These are phyloP conservation scores for Bretziella fagacearum DNA, from an alignment of 2,329 filamentous ascomycete genomes.

Conservation along the genomic window DNA sequence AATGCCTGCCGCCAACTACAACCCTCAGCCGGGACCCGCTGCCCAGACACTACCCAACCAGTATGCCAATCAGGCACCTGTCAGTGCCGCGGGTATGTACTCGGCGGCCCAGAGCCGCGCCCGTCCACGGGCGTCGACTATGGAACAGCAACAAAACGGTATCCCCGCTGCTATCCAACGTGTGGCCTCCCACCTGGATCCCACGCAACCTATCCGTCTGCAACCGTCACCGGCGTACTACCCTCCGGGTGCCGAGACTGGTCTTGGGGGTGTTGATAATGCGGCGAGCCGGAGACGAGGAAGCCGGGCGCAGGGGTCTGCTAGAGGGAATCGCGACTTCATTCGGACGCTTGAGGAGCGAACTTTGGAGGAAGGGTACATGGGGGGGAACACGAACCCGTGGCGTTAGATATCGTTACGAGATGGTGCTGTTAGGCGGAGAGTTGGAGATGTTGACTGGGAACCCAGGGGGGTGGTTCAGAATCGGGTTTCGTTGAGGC, in stretches of 20 bases:
- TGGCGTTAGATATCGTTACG: not conserved
- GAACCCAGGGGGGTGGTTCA: too few relatives aligned
- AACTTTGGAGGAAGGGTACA: conserved; percentile 83
- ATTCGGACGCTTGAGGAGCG: conserved; percentile 89
- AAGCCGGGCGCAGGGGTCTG: conserved; percentile 49
- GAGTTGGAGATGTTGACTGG: too few relatives aligned
- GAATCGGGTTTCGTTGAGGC: too few relatives aligned
- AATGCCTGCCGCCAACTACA: conserved; percentile 5
- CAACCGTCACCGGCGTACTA: conserved; percentile 97
- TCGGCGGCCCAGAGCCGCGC: conserved; percentile 40
- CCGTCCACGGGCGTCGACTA: conserved; percentile 81
- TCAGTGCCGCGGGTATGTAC: conserved; percentile 14
- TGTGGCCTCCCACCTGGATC: conserved; percentile 89
- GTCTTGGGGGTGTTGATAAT: conserved; percentile 47
- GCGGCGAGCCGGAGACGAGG: conserved; percentile 56
- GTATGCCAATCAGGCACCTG: conserved; percentile 37
- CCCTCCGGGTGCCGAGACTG: conserved; percentile 57
- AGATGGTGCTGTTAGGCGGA: not conserved
- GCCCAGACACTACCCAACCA: conserved; percentile 45
- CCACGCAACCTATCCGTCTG: conserved; percentile 78
- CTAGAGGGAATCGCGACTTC: conserved; percentile 61
- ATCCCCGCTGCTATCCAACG: conserved; percentile 86
- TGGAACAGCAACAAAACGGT: conserved; percentile 86
- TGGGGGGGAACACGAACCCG: conserved; percentile 30
- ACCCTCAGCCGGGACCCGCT: conserved; percentile 25